A percentile compares a stretch with the other conserved stretches of the same genome.
phyloP scores from a whole-genome alignment of 1,139 yeast species.

The Yamadazyma friedrichii region DNA sequence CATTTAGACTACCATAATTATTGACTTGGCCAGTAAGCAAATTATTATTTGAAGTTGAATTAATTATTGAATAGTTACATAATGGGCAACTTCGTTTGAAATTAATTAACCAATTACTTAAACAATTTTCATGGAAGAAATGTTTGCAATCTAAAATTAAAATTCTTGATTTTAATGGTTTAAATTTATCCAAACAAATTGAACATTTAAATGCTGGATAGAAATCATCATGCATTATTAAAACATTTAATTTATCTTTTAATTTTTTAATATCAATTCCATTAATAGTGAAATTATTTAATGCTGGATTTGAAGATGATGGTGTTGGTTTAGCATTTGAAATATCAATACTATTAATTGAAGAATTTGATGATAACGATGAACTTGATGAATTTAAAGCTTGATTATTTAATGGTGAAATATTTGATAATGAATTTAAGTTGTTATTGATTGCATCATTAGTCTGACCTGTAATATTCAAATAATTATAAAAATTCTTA shows the following conservation, averaged over 20 bases:
- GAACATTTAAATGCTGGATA: constrained; percentile 45
- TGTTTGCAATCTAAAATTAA: constrained; percentile 46
- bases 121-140: constrained; percentile 43
- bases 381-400: constrained; percentile 3
- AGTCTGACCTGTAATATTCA: constrained; percentile 24
- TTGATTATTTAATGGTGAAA: neutral
- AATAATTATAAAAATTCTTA: constrained; percentile 27
- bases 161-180: constrained; percentile 37
- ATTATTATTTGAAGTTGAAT: constrained; percentile 6
- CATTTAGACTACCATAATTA: constrained; percentile 21
- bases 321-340: constrained; percentile 15
- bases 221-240: constrained; percentile 36
- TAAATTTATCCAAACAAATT: constrained; percentile 43
- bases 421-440: neutral
- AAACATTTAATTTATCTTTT: constrained; percentile 21
- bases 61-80: constrained; percentile 31
- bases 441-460: constrained; percentile 12
- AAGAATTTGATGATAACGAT: constrained; percentile 1
- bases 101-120: constrained; percentile 47
- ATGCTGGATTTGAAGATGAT: constrained; percentile 21
- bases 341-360: neutral
- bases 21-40: constrained; percentile 23
- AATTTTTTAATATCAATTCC: constrained; percentile 30
- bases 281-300: constrained; percentile 26
- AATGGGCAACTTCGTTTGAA: constrained; percentile 46